phyloP scores from a whole-genome alignment of 2,329 filamentous ascomycete species.

The Neofusicoccum sp. region DNA sequence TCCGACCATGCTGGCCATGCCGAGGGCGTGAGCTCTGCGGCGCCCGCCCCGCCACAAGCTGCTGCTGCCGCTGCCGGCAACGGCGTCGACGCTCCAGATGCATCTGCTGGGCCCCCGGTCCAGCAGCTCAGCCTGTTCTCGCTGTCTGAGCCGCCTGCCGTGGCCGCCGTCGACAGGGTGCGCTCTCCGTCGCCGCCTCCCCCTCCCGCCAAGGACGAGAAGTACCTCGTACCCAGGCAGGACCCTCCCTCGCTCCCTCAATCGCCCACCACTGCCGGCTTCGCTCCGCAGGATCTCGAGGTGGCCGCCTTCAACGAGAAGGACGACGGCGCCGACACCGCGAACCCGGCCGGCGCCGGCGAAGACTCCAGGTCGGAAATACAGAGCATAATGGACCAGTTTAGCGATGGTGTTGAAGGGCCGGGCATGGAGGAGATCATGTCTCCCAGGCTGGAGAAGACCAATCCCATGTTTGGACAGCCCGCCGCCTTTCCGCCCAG shows the following conservation, averaged over 20 bases:
- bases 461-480: slow-evolving; percentile 72
- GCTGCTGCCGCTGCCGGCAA: not conserved
- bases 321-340: slow-evolving; percentile 29
- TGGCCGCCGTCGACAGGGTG: not conserved
- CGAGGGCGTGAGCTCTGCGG: slow-evolving; percentile 27
- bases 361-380: slow-evolving; percentile 79
- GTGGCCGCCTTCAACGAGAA: slow-evolving; percentile 26
- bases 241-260: not conserved
- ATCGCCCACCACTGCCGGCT: not conserved
- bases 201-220: slow-evolving; percentile 14
- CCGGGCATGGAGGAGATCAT: slow-evolving; percentile 81
- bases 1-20: not conserved
- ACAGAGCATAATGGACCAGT: slow-evolving; percentile 96
- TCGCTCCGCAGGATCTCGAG: slow-evolving; percentile 9
- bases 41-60: not conserved
- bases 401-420: slow-evolving; percentile 70
- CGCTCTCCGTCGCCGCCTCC: slow-evolving; percentile 5
- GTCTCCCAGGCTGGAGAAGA: slow-evolving; percentile 81
- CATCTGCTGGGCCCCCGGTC: not conserved
- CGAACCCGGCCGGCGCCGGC: slow-evolving; percentile 50
- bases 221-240: not conserved
- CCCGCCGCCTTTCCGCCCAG: slow-evolving; percentile 72
- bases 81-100: not conserved
- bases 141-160: not conserved
- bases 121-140: not conserved